These are phyloP conservation scores for Syncephalastrum sp. DNA, from an alignment of 371 early-diverging fungal species.

Conservation along the genomic window DNA sequence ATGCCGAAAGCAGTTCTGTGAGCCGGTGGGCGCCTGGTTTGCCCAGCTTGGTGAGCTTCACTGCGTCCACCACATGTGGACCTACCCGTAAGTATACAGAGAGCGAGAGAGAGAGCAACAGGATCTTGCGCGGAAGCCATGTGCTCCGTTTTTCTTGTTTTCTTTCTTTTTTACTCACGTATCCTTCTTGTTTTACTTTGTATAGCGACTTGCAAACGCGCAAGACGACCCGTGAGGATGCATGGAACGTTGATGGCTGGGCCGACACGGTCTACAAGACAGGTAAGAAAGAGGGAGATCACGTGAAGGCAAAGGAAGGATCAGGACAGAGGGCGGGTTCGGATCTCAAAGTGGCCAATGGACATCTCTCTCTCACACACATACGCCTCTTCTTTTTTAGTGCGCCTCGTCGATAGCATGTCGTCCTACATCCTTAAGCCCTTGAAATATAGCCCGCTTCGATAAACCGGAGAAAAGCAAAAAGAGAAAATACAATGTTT, in stretches of 20 bases:
- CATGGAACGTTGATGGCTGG: constrained; percentile 95
- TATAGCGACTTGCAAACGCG: constrained; percentile 77
- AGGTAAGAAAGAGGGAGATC: constrained; percentile 41
- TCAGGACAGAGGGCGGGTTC: neutral
- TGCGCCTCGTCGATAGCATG: constrained; percentile 83
- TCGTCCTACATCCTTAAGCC: constrained; percentile 82
- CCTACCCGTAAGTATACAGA: constrained; percentile 83
- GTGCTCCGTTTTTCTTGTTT: constrained; percentile 43
- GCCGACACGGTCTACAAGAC: constrained; percentile 91
- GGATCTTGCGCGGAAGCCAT: too few relatives aligned
- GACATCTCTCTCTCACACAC: neutral
- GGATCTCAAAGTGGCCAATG: neutral
- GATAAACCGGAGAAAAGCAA: constrained; percentile 32
- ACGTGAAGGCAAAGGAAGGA: neutral
- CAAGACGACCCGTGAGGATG: constrained; percentile 84
- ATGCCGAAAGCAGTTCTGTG: constrained; percentile 81
- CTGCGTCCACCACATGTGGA: constrained; percentile 94
- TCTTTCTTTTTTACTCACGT: constrained; percentile 20
- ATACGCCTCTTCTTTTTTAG: constrained; percentile 33
- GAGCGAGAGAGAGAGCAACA: constrained; percentile 17
- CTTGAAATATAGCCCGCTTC: constrained; percentile 73
- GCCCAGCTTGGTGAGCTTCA: constrained; percentile 87
- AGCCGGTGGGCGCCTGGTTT: constrained; percentile 96
- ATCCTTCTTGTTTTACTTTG: constrained; percentile 7
- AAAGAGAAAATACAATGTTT: constrained; percentile 1